Evolutionary conservation across 768 basidiomycete species (phyloP).

Genomic region (Termitomyces titanicus): DNA sequence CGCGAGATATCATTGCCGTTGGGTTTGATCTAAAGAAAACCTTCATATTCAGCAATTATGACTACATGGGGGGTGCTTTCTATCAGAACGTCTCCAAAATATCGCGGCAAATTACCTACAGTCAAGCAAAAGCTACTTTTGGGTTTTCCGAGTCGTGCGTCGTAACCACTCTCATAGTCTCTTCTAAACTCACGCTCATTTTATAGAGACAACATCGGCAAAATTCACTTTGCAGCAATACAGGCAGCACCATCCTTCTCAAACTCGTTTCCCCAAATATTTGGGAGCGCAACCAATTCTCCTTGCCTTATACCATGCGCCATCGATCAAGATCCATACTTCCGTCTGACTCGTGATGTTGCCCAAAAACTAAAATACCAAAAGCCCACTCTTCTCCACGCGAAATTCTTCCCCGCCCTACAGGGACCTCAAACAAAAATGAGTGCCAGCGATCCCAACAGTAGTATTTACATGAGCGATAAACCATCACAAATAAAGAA

Average conservation of each 20-base stretch:
- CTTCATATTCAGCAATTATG: constrained; percentile 94
- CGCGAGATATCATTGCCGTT: constrained; percentile 95
- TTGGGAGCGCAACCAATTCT: constrained; percentile 75
- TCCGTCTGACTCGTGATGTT: constrained; percentile 95
- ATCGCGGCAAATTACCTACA: constrained; percentile 89
- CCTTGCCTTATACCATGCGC: constrained; percentile 97
- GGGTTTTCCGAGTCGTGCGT: constrained; percentile 95
- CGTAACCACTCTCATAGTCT: neutral
- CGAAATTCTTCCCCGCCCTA: constrained; percentile 97
- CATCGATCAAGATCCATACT: constrained; percentile 97
- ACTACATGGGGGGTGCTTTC: constrained; percentile 87
- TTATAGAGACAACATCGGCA: constrained; percentile 92
- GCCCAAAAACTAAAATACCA: constrained; percentile 93
- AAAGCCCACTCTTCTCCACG: constrained; percentile 88
- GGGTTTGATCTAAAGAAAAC: constrained; percentile 91
- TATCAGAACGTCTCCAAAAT: constrained; percentile 94
- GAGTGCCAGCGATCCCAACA: constrained; percentile 94
- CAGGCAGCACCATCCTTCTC: constrained; percentile 97
- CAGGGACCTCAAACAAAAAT: constrained; percentile 99
- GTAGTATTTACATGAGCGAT: constrained; percentile 95
- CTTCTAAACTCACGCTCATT: neutral
- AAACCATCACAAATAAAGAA: constrained; percentile 92
- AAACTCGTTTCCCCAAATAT: constrained; percentile 98
- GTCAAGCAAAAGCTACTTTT: constrained; percentile 92
- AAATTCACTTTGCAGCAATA: constrained; percentile 92